phyloP scores from a whole-genome alignment of 225 moss, liverwort and hornwort genomes.

The Sphagnum contortum region DNA sequence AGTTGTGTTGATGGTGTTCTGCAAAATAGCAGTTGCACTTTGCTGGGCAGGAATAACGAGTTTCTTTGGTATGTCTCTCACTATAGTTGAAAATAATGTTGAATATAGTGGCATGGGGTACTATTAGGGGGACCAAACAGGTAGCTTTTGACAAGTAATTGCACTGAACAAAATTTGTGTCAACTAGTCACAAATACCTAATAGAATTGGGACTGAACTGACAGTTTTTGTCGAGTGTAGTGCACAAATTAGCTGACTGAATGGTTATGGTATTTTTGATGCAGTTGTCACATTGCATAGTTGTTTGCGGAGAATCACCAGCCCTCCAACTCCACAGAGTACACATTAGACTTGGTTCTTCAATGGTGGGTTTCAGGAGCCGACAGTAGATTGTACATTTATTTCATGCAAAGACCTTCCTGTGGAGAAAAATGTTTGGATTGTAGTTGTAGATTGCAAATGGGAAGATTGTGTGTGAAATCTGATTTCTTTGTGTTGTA shows the following conservation, averaged over 20 bases:
- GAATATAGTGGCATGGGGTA: not conserved
- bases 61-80: slow-evolving; percentile 42
- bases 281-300: slow-evolving; percentile 74
- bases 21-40: slow-evolving; percentile 82
- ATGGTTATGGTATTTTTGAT: not conserved
- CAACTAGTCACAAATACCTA: too few species aligned
- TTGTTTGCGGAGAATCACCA: slow-evolving; percentile 74
- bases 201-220: not conserved
- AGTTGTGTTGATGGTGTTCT: slow-evolving; percentile 24
- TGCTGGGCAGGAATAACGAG: slow-evolving; percentile 76
- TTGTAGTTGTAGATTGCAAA: too few species aligned
- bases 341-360: too few species aligned
- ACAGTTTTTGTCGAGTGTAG: not conserved
- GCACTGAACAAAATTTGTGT: not conserved
- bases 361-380: too few species aligned
- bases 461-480: too few species aligned
- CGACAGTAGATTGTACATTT: too few species aligned
- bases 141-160: not conserved
- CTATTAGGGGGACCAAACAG: not conserved
- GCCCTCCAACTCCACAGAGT: too few species aligned
- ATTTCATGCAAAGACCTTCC: too few species aligned
- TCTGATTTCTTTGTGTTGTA: too few species aligned
- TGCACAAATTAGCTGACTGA: not conserved
- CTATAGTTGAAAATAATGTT: not conserved
- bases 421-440: too few species aligned